Evolutionary conservation across 2,329 filamentous ascomycete species (phyloP), one percentile per base, ranked within the genome.

Genomic region (Microcera coccophila): DNA sequence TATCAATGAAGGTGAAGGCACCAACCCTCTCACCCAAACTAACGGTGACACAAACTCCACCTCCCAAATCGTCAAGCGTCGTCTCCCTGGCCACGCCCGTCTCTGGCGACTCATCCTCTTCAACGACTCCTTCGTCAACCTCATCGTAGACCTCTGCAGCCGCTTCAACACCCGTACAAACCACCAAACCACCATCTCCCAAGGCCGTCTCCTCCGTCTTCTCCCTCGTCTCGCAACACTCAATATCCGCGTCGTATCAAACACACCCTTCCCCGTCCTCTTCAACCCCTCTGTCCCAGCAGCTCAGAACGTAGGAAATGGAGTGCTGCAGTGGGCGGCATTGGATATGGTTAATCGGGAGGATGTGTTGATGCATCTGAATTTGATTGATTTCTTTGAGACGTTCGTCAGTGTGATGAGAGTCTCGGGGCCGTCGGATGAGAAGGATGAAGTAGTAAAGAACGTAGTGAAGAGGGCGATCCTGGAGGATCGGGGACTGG

Each of bases 81-180:
- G 62, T 14, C 45, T 65, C 1, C 68, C 70, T 0, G 79, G 78
- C 0, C 71, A 78, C 41, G 76, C 71, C 2, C 61, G 68, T 1
- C 60, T 83, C 36, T 83, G 79, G 79, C 61, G 67, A 10, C 63
- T 76, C 3, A 58, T 82, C 4, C 71, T 82, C 35, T 62, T 67
- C 18, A 67, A 75, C 35, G 60, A 58, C 1, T 61, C 70, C 11
- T 59, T 71, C 18, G 73, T 79, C 49, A 52, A 59, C 4, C 59
- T 74, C n/a, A 61, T 81, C 16, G 63, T 73, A 14, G 38, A 47
- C 1, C 42, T 55, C 19, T 67, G 63, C 52, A 38, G 45, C 62
- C 62, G 31, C 62, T 71, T 43, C 34, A 18, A 46, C 37, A 49
- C 61, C 16, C 61, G 28, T 34, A 59, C 33, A 42, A 48, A 48